These are phyloP conservation scores for Smithsoniella earleae DNA, from an alignment of 163 green algal genomes.

Conservation along the genomic window DNA sequence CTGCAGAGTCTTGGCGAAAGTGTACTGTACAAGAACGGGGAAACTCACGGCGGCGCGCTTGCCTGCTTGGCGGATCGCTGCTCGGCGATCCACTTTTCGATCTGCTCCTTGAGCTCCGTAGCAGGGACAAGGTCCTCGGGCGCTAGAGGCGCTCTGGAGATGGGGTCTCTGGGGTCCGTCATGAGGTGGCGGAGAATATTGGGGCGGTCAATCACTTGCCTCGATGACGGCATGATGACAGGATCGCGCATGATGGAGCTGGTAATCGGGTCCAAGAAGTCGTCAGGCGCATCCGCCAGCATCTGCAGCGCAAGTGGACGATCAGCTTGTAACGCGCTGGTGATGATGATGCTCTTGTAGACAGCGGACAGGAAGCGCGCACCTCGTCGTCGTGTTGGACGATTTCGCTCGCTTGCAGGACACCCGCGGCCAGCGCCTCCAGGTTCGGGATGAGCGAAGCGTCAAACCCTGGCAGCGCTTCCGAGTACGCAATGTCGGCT, in stretches of 20 bases:
- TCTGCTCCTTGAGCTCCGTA: constrained; percentile 69
- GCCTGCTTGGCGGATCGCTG: constrained; percentile 31
- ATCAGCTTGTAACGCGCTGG: neutral
- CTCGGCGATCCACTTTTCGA: constrained; percentile 60
- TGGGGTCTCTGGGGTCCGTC: constrained; percentile 72
- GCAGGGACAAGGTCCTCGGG: constrained; percentile 63
- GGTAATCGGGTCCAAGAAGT: constrained; percentile 86
- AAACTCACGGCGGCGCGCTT: neutral
- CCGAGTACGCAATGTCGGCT: neutral
- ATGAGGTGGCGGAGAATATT: constrained; percentile 81
- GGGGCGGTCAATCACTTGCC: constrained; percentile 64
- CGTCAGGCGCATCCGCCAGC: constrained; percentile 60
- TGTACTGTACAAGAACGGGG: no score
- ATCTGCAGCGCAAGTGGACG: constrained; percentile 13
- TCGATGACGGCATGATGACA: constrained; percentile 67
- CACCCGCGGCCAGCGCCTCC: constrained; percentile 30
- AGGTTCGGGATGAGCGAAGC: neutral
- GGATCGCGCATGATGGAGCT: constrained; percentile 82
- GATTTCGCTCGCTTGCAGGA: neutral
- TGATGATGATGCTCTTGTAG: neutral
- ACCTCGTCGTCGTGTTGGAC: constrained; percentile 37
- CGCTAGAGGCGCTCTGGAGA: constrained; percentile 65
- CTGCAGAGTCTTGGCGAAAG: no score
- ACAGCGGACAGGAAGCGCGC: constrained; percentile 16
- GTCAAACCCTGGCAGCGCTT: neutral